Conservation (phyloP, 768 basidiomycete genomes). For the Kondoa subrosea region DNA sequence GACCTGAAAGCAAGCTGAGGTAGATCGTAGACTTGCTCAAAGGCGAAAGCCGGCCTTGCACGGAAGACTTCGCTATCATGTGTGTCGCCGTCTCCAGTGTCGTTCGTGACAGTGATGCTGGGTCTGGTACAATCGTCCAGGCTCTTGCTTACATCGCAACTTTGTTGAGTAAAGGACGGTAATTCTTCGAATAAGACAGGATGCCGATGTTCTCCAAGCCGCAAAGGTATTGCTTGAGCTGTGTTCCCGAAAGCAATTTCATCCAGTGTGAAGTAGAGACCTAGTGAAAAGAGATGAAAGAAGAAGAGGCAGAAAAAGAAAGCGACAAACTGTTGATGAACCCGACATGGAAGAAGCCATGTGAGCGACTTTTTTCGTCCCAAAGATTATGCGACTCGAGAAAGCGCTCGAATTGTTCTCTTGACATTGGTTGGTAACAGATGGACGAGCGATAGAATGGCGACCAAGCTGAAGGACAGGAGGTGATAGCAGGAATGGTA, state of each 20-base stretch:
- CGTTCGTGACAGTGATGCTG: neutral
- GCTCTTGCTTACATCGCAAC: neutral
- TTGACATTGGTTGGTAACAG: slow-evolving; percentile 45
- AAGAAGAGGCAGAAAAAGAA: neutral
- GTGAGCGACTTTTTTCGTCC: slow-evolving; percentile 34
- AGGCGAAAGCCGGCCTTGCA: neutral
- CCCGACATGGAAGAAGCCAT: slow-evolving; percentile 29
- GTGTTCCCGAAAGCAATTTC: slow-evolving; percentile 46
- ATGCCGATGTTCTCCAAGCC: slow-evolving; percentile 30
- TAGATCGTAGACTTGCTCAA: neutral
- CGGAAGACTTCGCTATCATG: neutral
- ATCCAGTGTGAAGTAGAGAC: slow-evolving; percentile 54
- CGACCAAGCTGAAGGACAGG: slow-evolving; percentile 47
- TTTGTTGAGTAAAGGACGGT: neutral
- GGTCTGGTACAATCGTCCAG: too few relatives aligned
- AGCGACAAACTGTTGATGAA: neutral
- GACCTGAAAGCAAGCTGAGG: neutral
- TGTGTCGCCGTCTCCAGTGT: neutral
- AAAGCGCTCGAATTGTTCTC: slow-evolving; percentile 48
- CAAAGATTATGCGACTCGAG: slow-evolving; percentile 47
- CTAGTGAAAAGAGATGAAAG: slow-evolving; percentile 51
- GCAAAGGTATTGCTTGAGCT: slow-evolving; percentile 48
- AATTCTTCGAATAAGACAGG: neutral
- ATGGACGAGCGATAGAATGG: slow-evolving; percentile 56
- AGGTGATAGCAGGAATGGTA: slow-evolving; percentile 40